Conservation (phyloP, 1,139 yeast genomes). For the Candida buenavistaensis region DNA sequence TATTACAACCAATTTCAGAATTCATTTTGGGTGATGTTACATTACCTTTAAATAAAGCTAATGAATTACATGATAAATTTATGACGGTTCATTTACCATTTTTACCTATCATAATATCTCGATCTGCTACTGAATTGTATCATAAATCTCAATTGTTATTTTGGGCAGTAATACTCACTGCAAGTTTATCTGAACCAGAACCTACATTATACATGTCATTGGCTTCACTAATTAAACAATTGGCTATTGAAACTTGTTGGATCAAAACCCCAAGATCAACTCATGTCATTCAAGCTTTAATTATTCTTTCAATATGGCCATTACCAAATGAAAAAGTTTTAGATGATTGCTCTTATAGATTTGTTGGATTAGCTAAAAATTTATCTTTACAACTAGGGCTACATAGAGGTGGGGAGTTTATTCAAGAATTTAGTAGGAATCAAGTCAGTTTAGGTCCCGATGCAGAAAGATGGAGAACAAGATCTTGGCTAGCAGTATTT, state of each 20-base stretch:
- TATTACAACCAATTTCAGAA: constrained; percentile 34
- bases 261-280: constrained; percentile 90
- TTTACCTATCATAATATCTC: constrained; percentile 74
- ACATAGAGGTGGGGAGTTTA: constrained; percentile 85
- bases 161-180: constrained; percentile 89
- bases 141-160: constrained; percentile 81
- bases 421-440: constrained; percentile 85
- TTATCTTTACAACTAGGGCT: constrained; percentile 87
- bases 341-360: constrained; percentile 89
- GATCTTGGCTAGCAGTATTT: constrained; percentile 89
- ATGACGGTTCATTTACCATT: constrained; percentile 68
- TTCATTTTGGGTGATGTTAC: constrained; percentile 75
- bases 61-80: constrained; percentile 68
- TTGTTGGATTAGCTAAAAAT: constrained; percentile 82
- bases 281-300: constrained; percentile 85
- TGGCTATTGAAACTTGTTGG: constrained; percentile 94
- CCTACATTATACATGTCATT: constrained; percentile 78
- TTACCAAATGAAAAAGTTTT: constrained; percentile 88
- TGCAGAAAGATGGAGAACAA: constrained; percentile 92
- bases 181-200: constrained; percentile 83
- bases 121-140: constrained; percentile 74
- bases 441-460: constrained; percentile 83
- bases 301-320: constrained; percentile 88
- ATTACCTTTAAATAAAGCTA: constrained; percentile 65
- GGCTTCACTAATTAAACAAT: constrained; percentile 76